A percentile compares a stretch with the other conserved stretches of the same genome.
Evolutionary conservation across 202 grass and related monocot species (phyloP).

Genomic region (Schoenoplectus tabernaemontani): DNA sequence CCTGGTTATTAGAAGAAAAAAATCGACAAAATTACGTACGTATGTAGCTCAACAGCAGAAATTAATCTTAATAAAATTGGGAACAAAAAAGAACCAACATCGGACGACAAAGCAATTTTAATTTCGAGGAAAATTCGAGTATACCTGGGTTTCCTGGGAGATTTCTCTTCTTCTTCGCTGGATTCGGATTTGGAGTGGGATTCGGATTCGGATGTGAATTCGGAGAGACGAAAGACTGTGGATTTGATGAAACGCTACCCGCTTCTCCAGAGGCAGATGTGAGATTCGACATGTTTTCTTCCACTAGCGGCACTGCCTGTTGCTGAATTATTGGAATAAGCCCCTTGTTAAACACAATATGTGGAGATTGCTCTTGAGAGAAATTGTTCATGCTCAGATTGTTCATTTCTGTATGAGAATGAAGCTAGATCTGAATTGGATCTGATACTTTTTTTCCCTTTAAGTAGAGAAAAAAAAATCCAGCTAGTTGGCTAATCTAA

Average conservation of each 20-base stretch:
- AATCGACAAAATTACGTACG: background rate
- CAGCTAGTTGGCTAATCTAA: constrained; percentile 12
- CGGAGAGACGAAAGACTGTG: constrained; percentile 36
- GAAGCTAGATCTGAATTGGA: constrained; percentile 22
- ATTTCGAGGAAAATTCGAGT: background rate
- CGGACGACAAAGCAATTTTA: background rate
- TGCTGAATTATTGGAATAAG: constrained; percentile 50
- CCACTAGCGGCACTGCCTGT: constrained; percentile 28
- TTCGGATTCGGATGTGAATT: constrained; percentile 26
- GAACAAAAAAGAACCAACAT: background rate
- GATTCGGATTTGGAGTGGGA: constrained; percentile 16
- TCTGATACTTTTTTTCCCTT: constrained; percentile 11
- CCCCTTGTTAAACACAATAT: constrained; percentile 59
- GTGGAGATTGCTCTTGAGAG: background rate
- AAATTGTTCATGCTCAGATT: constrained; percentile 1
- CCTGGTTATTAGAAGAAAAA: background rate
- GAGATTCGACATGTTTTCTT: constrained; percentile 95
- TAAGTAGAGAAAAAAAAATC: background rate
- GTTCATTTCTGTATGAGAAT: background rate
- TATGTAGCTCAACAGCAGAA: background rate
- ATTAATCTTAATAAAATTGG: background rate
- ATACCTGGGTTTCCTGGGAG: constrained; percentile 94
- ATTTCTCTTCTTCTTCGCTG: constrained; percentile 88
- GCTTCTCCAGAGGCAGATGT: constrained; percentile 83
- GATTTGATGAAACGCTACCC: constrained; percentile 64